Percentiles rank a stretch among this genome's conserved stretches.
Conservation (phyloP, 495 filamentous ascomycete species). For the Penicillium argentinense region DNA sequence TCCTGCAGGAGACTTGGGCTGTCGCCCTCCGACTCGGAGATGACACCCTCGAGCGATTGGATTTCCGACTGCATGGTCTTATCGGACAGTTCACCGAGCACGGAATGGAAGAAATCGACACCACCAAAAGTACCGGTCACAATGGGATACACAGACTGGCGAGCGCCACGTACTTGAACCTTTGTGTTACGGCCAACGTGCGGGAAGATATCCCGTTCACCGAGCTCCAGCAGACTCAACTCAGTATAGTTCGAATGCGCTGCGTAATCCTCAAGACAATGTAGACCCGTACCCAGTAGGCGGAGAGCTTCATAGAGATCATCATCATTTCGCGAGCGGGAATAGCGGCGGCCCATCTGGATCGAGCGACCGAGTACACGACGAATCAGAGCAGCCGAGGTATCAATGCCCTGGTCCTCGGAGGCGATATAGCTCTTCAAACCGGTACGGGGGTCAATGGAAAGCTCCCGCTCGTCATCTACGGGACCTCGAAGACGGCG, state of each 20-base stretch:
- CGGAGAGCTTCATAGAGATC: slow-evolving; percentile 85
- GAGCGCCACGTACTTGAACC: slow-evolving; percentile 64
- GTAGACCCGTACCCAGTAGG: slow-evolving; percentile 79
- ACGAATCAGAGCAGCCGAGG: slow-evolving; percentile 72
- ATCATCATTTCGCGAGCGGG: slow-evolving; percentile 56
- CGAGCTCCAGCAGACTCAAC: slow-evolving; percentile 79
- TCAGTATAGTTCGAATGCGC: slow-evolving; percentile 92
- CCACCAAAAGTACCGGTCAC: slow-evolving; percentile 92
- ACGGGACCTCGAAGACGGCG: slow-evolving; percentile 75
- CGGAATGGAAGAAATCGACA: slow-evolving; percentile 83
- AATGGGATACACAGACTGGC: slow-evolving; percentile 66
- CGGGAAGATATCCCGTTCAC: slow-evolving; percentile 76
- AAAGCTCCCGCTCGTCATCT: slow-evolving; percentile 74
- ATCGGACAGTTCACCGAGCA: slow-evolving; percentile 84
- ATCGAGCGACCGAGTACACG: slow-evolving; percentile 70
- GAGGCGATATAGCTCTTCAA: slow-evolving; percentile 91
- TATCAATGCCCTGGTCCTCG: slow-evolving; percentile 70
- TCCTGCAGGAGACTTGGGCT: slow-evolving; percentile 65
- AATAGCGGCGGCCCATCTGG: slow-evolving; percentile 70
- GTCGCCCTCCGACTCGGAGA: slow-evolving; percentile 54
- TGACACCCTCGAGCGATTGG: slow-evolving; percentile 74
- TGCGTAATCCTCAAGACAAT: slow-evolving; percentile 91
- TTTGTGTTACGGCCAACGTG: slow-evolving; percentile 74
- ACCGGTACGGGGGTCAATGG: slow-evolving; percentile 68
- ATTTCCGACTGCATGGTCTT: slow-evolving; percentile 87